phyloP scores from a whole-genome alignment of 2,329 filamentous ascomycete genomes.

The Aphanoascus verrucosus region DNA sequence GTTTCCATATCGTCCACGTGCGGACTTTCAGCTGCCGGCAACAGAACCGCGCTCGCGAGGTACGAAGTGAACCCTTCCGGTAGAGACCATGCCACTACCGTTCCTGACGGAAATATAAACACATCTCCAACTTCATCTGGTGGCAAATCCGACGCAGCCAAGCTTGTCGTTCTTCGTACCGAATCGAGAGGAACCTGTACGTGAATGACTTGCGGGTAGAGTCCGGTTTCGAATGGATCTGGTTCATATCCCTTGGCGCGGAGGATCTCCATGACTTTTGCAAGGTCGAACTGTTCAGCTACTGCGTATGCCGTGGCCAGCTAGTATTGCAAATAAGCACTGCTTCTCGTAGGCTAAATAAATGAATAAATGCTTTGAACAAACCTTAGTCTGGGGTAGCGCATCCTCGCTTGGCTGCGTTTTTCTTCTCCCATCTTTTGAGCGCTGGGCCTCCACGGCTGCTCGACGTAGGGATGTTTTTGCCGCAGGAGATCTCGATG shows the following conservation, averaged over 20 bases:
- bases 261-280: conserved; percentile 47
- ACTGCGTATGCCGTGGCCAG: conserved; percentile 55
- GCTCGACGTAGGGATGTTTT: conserved; percentile 74
- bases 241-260: conserved; percentile 49
- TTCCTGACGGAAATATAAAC: conserved; percentile 91
- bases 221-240: conserved; percentile 51
- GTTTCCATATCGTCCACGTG: conserved; percentile 65
- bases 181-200: conserved; percentile 42
- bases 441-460: conserved; percentile 69
- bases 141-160: conserved; percentile 29
- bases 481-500: conserved; percentile 41
- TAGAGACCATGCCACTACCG: conserved; percentile 83
- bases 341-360: background rate
- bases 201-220: conserved; percentile 57
- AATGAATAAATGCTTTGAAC: background rate
- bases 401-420: conserved; percentile 30
- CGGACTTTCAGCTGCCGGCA: conserved; percentile 63
- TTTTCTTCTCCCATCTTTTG: conserved; percentile 42
- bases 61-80: conserved; percentile 61
- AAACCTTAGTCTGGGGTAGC: conserved; percentile 30
- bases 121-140: conserved; percentile 60
- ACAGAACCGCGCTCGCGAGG: conserved; percentile 60
- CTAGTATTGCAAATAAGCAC: conserved; percentile 23
- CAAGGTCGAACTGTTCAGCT: conserved; percentile 55
- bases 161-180: conserved; percentile 35